Base-by-base conservation (phyloP, 2,329 filamentous ascomycete species). In the Knoxdaviesia capensis region DNA sequence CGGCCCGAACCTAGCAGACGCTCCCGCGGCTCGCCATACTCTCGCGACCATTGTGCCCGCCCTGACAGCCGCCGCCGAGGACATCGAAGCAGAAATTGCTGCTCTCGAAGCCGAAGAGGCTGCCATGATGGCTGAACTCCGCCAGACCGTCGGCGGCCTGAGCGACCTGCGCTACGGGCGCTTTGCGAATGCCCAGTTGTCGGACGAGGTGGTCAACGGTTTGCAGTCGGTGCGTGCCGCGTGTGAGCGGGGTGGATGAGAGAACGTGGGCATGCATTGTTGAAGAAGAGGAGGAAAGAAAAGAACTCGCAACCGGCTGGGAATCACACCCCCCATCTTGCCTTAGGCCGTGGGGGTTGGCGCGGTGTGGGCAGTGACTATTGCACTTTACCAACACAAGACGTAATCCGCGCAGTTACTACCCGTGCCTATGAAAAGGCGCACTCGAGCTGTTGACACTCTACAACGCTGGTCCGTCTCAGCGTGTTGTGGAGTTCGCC, bases 151-250 rank as follows among this genome's bases (percentile, higher is more conserved):
- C 10, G 79, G 79, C 32, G 74, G 71, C 39, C 62, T 94, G 54
- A 92, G 84, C 56, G 83, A 92, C 57, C 65, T 93, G 43, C 75
- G 82, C 38, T 88, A 90, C 52, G 85, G 86, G 34, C 77, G 76
- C 43, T 69, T 90, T 44, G 67, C 71, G 34, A 80, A 81, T 47
- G 57, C 66, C 28, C 66, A 74, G 45, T 59, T 87, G 32, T 66
- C 65, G 30, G 67, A 74, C 39, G 77, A 86, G 48, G 71, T 84
- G 31, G 60, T 85, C 11, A 70, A 77, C 39, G 77, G 77, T 5
- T 61, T 90, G 34, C 62, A 65, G 46, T 66, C 69, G 46, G 62
- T 85, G 33, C 41, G 43, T 20, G 32, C 38, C 28, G 40, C 39
- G 31, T 48, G 47, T 31, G 39, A 41, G 20, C 20, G 20, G 20